phyloP scores from a whole-genome alignment of 78 protist genomes.

The Abeoforma whisleri region DNA sequence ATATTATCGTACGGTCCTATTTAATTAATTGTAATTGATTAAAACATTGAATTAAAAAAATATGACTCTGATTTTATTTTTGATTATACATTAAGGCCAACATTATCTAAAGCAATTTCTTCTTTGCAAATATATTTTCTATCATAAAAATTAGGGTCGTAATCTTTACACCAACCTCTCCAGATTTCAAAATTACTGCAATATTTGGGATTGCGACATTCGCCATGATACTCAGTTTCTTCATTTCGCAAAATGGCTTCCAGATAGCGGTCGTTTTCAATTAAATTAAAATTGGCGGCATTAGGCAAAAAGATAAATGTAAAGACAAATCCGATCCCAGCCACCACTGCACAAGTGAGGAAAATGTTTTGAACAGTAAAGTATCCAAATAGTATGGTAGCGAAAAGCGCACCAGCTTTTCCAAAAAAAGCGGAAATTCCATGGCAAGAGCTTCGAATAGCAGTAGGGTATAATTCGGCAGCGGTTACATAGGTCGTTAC shows the following conservation, averaged over 20 bases:
- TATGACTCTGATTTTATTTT: no score
- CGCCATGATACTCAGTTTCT: background rate
- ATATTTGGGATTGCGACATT: conserved; percentile 10
- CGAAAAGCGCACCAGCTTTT: conserved; percentile 20
- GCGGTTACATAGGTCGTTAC: conserved; percentile 32
- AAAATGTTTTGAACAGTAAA: conserved; percentile 6
- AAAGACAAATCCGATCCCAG: background rate
- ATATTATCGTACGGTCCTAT: no score
- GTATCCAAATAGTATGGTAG: conserved; percentile 26
- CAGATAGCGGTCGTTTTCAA: conserved; percentile 34
- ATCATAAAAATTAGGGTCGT: conserved; percentile 1
- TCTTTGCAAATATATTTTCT: no score
- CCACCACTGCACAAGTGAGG: conserved; percentile 4
- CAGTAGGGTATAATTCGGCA: conserved; percentile 30
- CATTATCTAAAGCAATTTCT: no score
- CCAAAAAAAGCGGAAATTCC: conserved; percentile 32
- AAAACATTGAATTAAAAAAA: no score
- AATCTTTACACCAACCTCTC: conserved; percentile 3
- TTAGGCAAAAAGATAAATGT: conserved; percentile 24
- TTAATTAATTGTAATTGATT: no score
- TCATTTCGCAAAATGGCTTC: conserved; percentile 4
- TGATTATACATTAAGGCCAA: no score
- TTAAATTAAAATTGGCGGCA: conserved; percentile 6
- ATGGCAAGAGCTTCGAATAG: background rate
- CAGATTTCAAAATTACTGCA: conserved; percentile 14